These are phyloP conservation scores for Pseudogymnoascus sp. DNA, from an alignment of 2,329 filamentous ascomycete species.

Conservation along the genomic window DNA sequence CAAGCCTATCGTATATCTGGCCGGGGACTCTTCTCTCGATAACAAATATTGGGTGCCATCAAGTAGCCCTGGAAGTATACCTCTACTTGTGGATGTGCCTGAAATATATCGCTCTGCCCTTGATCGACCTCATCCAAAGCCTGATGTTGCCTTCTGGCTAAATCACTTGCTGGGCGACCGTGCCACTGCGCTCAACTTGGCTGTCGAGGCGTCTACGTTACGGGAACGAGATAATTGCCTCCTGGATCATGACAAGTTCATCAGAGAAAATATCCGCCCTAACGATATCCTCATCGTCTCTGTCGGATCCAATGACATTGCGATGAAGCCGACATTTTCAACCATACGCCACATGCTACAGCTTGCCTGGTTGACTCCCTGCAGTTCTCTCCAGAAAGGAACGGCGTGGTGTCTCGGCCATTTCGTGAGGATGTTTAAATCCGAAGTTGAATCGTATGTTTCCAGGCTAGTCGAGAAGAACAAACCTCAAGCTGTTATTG, in stretches of 20 bases:
- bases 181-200: constrained; percentile 14
- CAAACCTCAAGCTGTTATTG: constrained; percentile 14
- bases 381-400: constrained; percentile 11
- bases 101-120: constrained; percentile 16
- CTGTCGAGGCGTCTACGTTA: constrained; percentile 15
- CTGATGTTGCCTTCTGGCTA: constrained; percentile 18
- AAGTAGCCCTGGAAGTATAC: constrained; percentile 12
- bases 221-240: constrained; percentile 11
- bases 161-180: constrained; percentile 15
- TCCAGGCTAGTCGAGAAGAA: constrained; percentile 12
- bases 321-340: constrained; percentile 15
- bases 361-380: constrained; percentile 17
- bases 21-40: constrained; percentile 17
- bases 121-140: constrained; percentile 15
- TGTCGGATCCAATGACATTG: constrained; percentile 17
- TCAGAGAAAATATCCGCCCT: constrained; percentile 15
- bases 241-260: constrained; percentile 15
- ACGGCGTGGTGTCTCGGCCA: constrained; percentile 14
- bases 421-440: constrained; percentile 15
- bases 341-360: constrained; percentile 15
- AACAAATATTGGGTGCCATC: constrained; percentile 18
- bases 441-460: constrained; percentile 15
- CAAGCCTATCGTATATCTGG: constrained; percentile 16
- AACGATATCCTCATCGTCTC: constrained; percentile 17
- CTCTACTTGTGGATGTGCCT: constrained; percentile 14